Conservation (phyloP, 1,284 basidiomycete species). For the Cryptococcus hybrid region DNA sequence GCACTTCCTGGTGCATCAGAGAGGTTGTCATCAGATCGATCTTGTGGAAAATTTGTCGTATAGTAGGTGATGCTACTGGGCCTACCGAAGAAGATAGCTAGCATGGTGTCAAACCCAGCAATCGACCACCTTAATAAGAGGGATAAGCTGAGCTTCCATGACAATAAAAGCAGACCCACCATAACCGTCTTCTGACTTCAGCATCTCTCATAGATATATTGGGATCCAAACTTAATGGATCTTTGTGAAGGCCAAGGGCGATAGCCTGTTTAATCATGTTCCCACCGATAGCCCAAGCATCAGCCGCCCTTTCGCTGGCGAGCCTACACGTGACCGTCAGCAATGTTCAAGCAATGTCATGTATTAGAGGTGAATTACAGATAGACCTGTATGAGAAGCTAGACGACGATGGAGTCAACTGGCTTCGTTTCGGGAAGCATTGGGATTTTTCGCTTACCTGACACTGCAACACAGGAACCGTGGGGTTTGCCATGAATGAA, state of each 20-base stretch:
- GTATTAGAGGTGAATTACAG: slow-evolving; percentile 15
- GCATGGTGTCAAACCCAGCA: slow-evolving; percentile 44
- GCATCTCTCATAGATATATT: slow-evolving; percentile 44
- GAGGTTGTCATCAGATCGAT: slow-evolving; percentile 40
- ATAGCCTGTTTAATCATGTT: slow-evolving; percentile 45
- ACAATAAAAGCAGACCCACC: slow-evolving; percentile 17
- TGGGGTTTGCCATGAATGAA: slow-evolving; percentile 49
- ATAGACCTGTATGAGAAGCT: slow-evolving; percentile 46
- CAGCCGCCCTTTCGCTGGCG: slow-evolving; percentile 46
- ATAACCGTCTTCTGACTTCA: slow-evolving; percentile 43
- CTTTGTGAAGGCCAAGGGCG: slow-evolving; percentile 48
- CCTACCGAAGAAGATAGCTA: slow-evolving; percentile 47
- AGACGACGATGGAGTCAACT: background rate
- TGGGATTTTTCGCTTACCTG: slow-evolving; percentile 17
- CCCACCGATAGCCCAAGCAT: slow-evolving; percentile 45
- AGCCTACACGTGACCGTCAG: slow-evolving; percentile 10
- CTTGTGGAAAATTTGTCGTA: slow-evolving; percentile 46
- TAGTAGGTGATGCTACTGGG: slow-evolving; percentile 46
- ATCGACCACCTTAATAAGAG: slow-evolving; percentile 42
- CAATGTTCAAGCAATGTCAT: background rate
- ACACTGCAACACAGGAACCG: slow-evolving; percentile 41
- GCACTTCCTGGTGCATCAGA: slow-evolving; percentile 40
- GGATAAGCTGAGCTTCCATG: background rate
- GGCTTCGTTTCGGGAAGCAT: background rate
- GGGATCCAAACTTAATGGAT: slow-evolving; percentile 42